A percentile compares a stretch with the other conserved stretches of the same genome.
Conservation (phyloP, 306 rosid genomes). For the Cucurbita ficifolia region DNA sequence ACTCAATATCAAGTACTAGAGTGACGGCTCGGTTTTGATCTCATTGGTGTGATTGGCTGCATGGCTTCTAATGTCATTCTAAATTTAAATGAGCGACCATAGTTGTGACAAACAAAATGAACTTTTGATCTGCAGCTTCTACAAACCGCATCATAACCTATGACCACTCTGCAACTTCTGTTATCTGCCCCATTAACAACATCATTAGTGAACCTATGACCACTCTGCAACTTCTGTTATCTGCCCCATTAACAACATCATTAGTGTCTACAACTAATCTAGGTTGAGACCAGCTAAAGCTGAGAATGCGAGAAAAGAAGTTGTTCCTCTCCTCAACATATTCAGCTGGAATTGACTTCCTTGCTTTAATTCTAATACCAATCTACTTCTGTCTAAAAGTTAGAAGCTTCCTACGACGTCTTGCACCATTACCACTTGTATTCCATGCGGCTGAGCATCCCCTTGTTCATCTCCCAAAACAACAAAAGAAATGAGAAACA, state of each 20-base stretch:
- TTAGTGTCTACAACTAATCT: constrained; percentile 23
- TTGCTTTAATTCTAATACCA: constrained; percentile 50
- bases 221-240: too few relatives aligned
- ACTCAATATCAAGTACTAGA: too few relatives aligned
- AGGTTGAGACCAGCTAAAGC: constrained; percentile 48
- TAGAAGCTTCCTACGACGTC: constrained; percentile 38
- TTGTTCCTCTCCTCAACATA: constrained; percentile 24
- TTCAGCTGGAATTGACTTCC: constrained; percentile 17
- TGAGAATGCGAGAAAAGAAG: constrained; percentile 42
- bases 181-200: constrained; percentile 20
- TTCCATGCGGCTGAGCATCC: constrained; percentile 52
- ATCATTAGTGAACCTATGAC: too few relatives aligned
- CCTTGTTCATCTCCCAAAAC: too few relatives aligned
- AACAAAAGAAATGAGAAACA: too few relatives aligned
- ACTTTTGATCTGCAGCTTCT: too few relatives aligned
- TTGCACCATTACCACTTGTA: constrained; percentile 33
- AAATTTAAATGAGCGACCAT: too few relatives aligned
- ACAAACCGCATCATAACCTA: constrained; percentile 44
- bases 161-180: constrained; percentile 41
- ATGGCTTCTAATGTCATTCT: too few relatives aligned
- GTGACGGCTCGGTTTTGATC: too few relatives aligned
- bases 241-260: too few relatives aligned
- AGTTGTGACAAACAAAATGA: too few relatives aligned
- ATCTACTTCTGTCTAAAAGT: constrained; percentile 47
- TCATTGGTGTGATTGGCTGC: too few relatives aligned